A percentile compares a stretch with the other conserved stretches of the same genome.
These are phyloP conservation scores for Cystobasidiopsis lactophilus DNA, from an alignment of 768 basidiomycete genomes.

Conservation along the genomic window DNA sequence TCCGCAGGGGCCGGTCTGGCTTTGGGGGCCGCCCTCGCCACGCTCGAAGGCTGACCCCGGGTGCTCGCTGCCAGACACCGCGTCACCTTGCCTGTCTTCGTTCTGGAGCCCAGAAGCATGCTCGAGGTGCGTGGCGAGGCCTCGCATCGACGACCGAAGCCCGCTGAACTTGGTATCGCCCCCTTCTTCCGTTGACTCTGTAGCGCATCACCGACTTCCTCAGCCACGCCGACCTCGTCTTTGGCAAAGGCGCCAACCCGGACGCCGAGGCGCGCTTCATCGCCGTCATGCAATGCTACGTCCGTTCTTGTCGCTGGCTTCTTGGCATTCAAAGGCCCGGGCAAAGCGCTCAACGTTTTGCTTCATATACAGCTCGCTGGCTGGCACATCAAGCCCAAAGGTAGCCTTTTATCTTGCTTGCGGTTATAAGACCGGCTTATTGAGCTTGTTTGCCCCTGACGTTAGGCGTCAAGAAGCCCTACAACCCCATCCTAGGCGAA, in stretches of 20 bases:
- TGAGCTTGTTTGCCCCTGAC: not conserved
- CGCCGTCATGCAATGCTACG: constrained; percentile 69
- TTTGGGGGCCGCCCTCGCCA: too few species aligned
- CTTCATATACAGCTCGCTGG: constrained; percentile 51
- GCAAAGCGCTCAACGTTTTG: too few species aligned
- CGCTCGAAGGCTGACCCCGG: too few species aligned
- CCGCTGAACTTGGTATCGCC: too few species aligned
- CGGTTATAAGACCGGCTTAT: not conserved
- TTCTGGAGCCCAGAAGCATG: constrained; percentile 64
- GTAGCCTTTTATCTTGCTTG: constrained; percentile 21
- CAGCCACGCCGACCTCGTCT: constrained; percentile 92
- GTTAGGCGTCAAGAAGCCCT: constrained; percentile 78
- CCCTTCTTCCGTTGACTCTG: too few species aligned
- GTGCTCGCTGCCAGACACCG: constrained; percentile 48
- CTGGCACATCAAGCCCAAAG: constrained; percentile 98
- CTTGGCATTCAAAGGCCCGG: not conserved
- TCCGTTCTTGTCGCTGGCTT: not conserved
- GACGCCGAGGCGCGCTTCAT: constrained; percentile 80
- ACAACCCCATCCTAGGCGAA: constrained; percentile 91
- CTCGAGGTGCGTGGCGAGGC: constrained; percentile 39
- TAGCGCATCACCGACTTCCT: constrained; percentile 92
- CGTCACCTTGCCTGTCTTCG: constrained; percentile 50
- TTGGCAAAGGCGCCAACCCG: constrained; percentile 59
- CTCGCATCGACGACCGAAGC: too few species aligned
- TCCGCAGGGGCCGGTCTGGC: too few species aligned